phyloP scores from a whole-genome alignment of 352 stramenopile species.

The Globisporangium nunn region DNA sequence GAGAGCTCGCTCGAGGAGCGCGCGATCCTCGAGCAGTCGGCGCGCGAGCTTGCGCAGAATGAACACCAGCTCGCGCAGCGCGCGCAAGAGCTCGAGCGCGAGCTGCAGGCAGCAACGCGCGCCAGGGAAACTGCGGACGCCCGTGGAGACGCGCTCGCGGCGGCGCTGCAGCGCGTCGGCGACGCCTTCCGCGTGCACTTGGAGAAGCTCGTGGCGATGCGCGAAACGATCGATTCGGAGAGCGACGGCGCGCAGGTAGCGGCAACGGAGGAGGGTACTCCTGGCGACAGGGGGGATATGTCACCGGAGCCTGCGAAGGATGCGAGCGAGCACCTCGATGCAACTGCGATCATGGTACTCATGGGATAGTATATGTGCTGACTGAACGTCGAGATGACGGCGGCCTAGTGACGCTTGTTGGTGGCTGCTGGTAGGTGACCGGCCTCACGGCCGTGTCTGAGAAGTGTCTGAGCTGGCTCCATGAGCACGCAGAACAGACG shows the following conservation, averaged over 20 bases:
- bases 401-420: neutral
- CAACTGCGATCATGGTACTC: slow-evolving; percentile 7
- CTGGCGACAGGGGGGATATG: neutral
- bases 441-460: slow-evolving; percentile 35
- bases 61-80: slow-evolving; percentile 20
- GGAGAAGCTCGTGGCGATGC: slow-evolving; percentile 48
- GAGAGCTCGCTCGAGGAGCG: slow-evolving; percentile 51
- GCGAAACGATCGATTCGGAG: slow-evolving; percentile 32
- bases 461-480: slow-evolving; percentile 52
- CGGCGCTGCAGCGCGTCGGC: slow-evolving; percentile 30
- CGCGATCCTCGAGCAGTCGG: slow-evolving; percentile 35
- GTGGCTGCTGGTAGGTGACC: slow-evolving; percentile 18
- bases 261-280: neutral
- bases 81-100: slow-evolving; percentile 20
- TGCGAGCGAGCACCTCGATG: neutral
- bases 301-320: neutral
- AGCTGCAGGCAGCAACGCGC: slow-evolving; percentile 20
- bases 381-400: neutral
- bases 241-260: neutral
- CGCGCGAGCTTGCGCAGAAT: slow-evolving; percentile 27
- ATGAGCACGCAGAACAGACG: slow-evolving; percentile 37
- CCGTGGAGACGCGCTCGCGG: slow-evolving; percentile 15
- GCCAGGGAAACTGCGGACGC: slow-evolving; percentile 8
- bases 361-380: slow-evolving; percentile 2
- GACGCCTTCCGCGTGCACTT: slow-evolving; percentile 51